Base-by-base conservation (phyloP, 2,329 filamentous ascomycete species). In the Ophiostoma australiae region DNA sequence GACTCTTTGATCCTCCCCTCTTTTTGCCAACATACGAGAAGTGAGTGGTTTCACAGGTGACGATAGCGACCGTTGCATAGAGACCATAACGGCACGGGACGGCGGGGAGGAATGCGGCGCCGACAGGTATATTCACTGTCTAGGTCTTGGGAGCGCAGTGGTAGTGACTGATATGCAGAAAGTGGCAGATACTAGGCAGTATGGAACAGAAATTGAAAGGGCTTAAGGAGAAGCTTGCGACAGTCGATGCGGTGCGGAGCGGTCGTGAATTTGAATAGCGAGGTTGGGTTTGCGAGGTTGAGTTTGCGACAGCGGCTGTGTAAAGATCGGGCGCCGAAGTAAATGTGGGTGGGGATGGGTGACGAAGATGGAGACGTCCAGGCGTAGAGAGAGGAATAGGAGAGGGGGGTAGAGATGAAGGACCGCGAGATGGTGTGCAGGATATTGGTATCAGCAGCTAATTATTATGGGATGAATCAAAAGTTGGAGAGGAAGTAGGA, bases 1-100 rank as follows among this genome's bases (percentile, higher is more conserved):
- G 17, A 7, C 17, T 7, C 17, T 6, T 48, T 48, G 15, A 4
- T 2, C 39, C 10, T 8, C 61, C 63, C n/a, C n/a, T 3, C 23
- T 20, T 41, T 31, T 44, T 39, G 10, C 33, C 63, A 66, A 69
- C 71, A 31, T 58, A 72, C 71, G 52, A 31, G 85, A 84, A 75
- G 85, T 82, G 77, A 84, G 82, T 75, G 84, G 82, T 80, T 84
- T 84, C 80, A 87, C 86, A 76, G 87, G 85, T 79, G 87, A 89
- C 75, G 88, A 89, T 74, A 85, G 81, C 74, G 86, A 87, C 76
- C 84, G 84, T 80, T 88, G 85, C 85, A 87, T 87, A 80, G 85
- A 84, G 78, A 86, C 85, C 84, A 87, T 87, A 80, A 78, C 84
- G 63, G 69, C 65, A 69, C 35, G 61, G 41, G 10, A 55, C 6